Evolutionary conservation across 2,329 filamentous ascomycete genomes (phyloP).

Genomic region (Ilyonectria robusta): DNA sequence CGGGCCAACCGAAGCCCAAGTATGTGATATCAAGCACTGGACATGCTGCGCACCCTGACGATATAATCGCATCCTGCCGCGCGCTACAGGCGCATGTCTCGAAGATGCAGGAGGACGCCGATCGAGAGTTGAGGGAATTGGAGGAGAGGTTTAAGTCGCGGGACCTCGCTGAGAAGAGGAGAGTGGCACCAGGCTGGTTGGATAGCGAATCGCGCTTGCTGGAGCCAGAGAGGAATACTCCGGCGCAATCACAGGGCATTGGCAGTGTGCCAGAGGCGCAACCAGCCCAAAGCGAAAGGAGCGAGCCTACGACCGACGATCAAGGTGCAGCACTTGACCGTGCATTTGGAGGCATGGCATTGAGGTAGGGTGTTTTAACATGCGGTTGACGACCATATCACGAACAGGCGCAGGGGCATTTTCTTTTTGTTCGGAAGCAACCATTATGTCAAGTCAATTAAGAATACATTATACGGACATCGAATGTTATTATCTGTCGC

Average conservation of each 20-base stretch:
- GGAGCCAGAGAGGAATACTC: constrained; percentile 71
- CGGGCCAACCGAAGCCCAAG: constrained; percentile 65
- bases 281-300: constrained; percentile 30
- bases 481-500: constrained; percentile 14
- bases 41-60: constrained; percentile 87
- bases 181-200: constrained; percentile 85
- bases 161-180: constrained; percentile 84
- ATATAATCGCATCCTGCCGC: constrained; percentile 86
- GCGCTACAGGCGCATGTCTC: constrained; percentile 83
- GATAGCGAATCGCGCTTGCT: constrained; percentile 80
- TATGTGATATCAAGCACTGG: constrained; percentile 86
- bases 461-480: constrained; percentile 23
- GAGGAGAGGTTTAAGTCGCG: constrained; percentile 75
- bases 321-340: constrained; percentile 71
- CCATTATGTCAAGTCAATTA: constrained; percentile 23
- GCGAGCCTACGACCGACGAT: constrained; percentile 57
- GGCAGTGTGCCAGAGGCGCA: constrained; percentile 34
- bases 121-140: constrained; percentile 77
- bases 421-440: constrained; percentile 15
- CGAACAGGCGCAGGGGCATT: constrained; percentile 19
- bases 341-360: constrained; percentile 66
- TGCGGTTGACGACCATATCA: constrained; percentile 33
- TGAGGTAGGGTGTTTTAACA: constrained; percentile 46
- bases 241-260: constrained; percentile 47
- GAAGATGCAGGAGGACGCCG: constrained; percentile 77